Evolutionary conservation across 768 basidiomycete species (phyloP), one percentile per base, ranked within the genome.

Genomic region (Coprinopsis cinerea): DNA sequence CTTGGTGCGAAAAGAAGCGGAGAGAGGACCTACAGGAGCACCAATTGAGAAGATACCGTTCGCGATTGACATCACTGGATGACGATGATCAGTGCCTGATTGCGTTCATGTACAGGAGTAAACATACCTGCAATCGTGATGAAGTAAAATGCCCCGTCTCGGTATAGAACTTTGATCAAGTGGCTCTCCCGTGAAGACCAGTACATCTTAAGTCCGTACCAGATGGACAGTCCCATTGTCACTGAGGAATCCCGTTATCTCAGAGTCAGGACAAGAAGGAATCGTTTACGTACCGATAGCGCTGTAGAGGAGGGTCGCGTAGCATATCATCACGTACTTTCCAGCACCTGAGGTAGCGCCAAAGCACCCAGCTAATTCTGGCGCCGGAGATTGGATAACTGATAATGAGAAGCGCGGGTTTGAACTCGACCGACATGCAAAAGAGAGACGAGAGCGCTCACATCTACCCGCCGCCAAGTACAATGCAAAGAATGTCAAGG

Each of bases 71-170:
- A 45, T 28, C 6, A 45, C 41, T 43, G 41, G 23, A 25, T 9
- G 30, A 17, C 22, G 17, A 22, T 24, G 22, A 43, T 9, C 30
- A 34, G 30, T 9, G 30, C n/a, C 30, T 9, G 30, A 9, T 9
- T n/a, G 30, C n/a, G 9, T 34, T 34, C 30, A 9, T 9, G 30
- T 34, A n/a, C 10, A 24, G 4, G 18, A 4, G 23, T 4, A 43
- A 23, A 23, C 41, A 10, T 25, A 43, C 41, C 27, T 9, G 44
- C 27, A 18, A 45, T 45, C 27, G 44, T 45, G 27, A 45, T n/a
- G 18, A 45, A 45, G 18, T 45, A 45, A 18, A 45, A 45, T 13
- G 44, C 25, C 20, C 27, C 44, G 44, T 45, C 44, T n/a, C 44
- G 44, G 28, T 45, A 45, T 4, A 45, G 28, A 32, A 45, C 32